phyloP scores from a whole-genome alignment of 2,329 filamentous ascomycete species.

The Cladophialophora carrionii region DNA sequence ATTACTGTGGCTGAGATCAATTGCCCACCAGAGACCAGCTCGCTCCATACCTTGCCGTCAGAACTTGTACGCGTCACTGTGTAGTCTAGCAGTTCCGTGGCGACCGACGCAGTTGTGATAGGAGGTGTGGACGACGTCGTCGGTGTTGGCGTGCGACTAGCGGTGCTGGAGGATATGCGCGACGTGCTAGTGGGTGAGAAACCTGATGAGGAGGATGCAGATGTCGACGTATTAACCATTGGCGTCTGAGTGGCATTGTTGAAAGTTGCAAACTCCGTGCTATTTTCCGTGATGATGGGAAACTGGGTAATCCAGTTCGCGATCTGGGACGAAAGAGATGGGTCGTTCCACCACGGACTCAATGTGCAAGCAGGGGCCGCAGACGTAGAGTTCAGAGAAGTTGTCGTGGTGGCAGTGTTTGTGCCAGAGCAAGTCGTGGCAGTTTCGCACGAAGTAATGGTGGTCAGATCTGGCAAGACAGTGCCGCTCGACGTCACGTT shows the following conservation, averaged over 20 bases:
- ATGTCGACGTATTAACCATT: conserved; percentile 1
- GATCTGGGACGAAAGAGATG: conserved; percentile 7
- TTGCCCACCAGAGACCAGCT: neutral
- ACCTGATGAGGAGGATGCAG: neutral
- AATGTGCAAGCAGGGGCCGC: conserved; percentile 13
- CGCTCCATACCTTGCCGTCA: neutral
- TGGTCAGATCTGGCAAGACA: neutral
- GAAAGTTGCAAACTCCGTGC: neutral
- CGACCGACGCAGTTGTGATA: neutral
- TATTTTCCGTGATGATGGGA: conserved; percentile 4
- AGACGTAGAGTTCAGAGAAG: conserved; percentile 1
- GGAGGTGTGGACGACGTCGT: neutral
- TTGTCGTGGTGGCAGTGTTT: neutral
- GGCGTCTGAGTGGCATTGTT: conserved; percentile 6
- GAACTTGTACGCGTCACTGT: neutral
- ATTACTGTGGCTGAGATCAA: neutral
- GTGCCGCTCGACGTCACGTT: conserved; percentile 3
- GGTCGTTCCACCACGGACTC: conserved; percentile 19
- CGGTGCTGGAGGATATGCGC: neutral
- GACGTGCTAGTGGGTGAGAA: conserved; percentile 2
- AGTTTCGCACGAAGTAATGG: conserved; percentile 9
- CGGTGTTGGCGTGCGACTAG: neutral
- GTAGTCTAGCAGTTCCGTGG: neutral
- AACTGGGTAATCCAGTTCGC: conserved; percentile 19
- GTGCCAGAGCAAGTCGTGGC: conserved; percentile 13